Evolutionary conservation across 345 rosid species (phyloP), one percentile per base, ranked within the genome.

Genomic region (Brassica incana): DNA sequence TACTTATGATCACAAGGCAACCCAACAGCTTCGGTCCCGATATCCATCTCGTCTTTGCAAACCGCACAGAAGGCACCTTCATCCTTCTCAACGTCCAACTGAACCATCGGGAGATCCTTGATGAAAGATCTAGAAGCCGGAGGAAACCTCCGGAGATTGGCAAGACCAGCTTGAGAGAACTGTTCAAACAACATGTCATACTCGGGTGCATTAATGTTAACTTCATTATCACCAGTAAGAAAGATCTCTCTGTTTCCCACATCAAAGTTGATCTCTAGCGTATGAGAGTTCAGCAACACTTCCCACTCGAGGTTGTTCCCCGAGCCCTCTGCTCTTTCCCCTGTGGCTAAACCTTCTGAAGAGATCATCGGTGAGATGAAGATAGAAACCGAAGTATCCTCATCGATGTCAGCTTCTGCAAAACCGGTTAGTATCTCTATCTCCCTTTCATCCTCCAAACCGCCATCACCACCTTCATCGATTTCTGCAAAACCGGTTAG

Each of bases 1-100:
- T 95, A 95, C 73, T 85, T 65, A 75, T 95, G 99, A 20, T 83
- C 66, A 78, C 99, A 95, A 5, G 99, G 97, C 79, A 95, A 81
- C 79, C 85, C 91, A 78, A 82, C 89, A n/a, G 85, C 93, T 60
- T 83, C 77, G 80, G 85, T 90, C 15, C 91, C 95, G 18, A 85
- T 75, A 61, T 58, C 67, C 79, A 95, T 82, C 64, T 91, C 99
- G 40, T 95, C 97, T 87, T 95, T 95, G 52, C 99, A 95, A 68
- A 95, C 95, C 0, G 97, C 95, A 83, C 99, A 94, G 12, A 85
- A 86, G 0, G 85, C 75, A 52, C 79, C 20, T 20, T 48, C 86
- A 43, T 77, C 80, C 3, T 65, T 65, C 29, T 25, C 68, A n/a
- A 2, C 80, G 40, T 85, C 88, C 63, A 88, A 64, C 56, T 73